Evolutionary conservation across 352 stramenopile species (phyloP).

Genomic region (Ochromonadaceae sp.): DNA sequence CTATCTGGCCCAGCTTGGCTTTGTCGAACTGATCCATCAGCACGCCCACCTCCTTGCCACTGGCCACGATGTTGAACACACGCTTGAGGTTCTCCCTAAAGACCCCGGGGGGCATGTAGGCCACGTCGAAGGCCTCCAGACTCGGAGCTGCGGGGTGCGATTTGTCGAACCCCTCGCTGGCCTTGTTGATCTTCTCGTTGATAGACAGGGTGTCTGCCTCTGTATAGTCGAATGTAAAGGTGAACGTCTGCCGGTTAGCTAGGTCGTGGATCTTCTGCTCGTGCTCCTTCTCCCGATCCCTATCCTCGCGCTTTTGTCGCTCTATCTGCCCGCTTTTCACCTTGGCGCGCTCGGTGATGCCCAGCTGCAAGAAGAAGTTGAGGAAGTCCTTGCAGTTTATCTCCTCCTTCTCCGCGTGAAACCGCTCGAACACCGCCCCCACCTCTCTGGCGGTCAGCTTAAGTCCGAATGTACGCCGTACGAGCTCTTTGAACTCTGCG

Average conservation of each 20-base stretch:
- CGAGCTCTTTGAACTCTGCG: slow-evolving; percentile 8
- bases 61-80: not conserved
- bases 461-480: not conserved
- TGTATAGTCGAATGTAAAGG: not conserved
- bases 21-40: slow-evolving; percentile 7
- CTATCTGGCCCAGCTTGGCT: not conserved
- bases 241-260: not conserved
- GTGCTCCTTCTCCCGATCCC: not conserved
- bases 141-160: slow-evolving; percentile 3
- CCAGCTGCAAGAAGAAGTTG: slow-evolving; percentile 3
- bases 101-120: slow-evolving; percentile 1
- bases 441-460: not conserved
- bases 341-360: not conserved
- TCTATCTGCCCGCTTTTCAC: slow-evolving; percentile 5
- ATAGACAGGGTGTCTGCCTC: slow-evolving; percentile 2
- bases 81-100: slow-evolving; percentile 12
- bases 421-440: not conserved
- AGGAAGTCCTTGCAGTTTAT: slow-evolving; percentile 14
- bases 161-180: slow-evolving; percentile 9
- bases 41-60: not conserved
- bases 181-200: not conserved
- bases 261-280: not conserved
- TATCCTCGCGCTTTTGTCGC: not conserved
- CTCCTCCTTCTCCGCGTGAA: too few relatives aligned
- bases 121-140: not conserved